Percentiles rank a stretch among this genome's conserved stretches.
Conservation (phyloP, 1,284 basidiomycete species). For the Moniliella sp. region DNA sequence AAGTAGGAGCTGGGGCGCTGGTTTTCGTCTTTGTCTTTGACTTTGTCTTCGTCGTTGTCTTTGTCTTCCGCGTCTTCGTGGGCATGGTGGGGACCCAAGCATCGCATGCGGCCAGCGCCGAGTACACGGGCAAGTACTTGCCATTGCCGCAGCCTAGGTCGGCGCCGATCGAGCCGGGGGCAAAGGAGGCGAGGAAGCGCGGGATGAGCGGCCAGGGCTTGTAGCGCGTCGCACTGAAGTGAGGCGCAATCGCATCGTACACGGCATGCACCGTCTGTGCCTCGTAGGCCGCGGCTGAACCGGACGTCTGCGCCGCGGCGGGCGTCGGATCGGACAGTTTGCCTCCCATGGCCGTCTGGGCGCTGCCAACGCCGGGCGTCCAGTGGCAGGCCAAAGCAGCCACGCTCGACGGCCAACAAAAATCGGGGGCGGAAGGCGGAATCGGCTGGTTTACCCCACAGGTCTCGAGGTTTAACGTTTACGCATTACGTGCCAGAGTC, state of each 20-base stretch:
- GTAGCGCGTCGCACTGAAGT: conserved; percentile 80
- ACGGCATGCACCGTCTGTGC: conserved; percentile 37
- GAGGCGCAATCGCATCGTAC: conserved; percentile 71
- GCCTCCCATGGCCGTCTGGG: too few relatives aligned
- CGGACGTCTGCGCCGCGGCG: background rate
- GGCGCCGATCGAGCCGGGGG: conserved; percentile 59
- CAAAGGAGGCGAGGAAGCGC: conserved; percentile 52
- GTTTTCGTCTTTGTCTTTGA: conserved; percentile 7
- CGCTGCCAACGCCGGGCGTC: too few relatives aligned
- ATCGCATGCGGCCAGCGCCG: conserved; percentile 5
- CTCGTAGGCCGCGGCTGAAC: conserved; percentile 18
- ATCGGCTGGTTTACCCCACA: too few relatives aligned
- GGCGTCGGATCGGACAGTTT: background rate
- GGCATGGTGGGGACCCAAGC: background rate
- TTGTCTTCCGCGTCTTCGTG: background rate
- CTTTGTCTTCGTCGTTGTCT: conserved; percentile 3
- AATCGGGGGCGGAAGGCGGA: too few relatives aligned
- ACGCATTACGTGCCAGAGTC: too few relatives aligned
- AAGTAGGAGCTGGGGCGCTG: too few relatives aligned
- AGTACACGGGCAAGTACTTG: conserved; percentile 51
- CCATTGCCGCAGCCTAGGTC: conserved; percentile 94
- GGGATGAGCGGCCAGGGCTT: conserved; percentile 94
- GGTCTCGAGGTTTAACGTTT: too few relatives aligned
- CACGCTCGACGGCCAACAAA: too few relatives aligned
- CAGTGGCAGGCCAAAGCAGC: too few relatives aligned